Evolutionary conservation across 768 basidiomycete genomes (phyloP).

Genomic region (Inosperma sp.): DNA sequence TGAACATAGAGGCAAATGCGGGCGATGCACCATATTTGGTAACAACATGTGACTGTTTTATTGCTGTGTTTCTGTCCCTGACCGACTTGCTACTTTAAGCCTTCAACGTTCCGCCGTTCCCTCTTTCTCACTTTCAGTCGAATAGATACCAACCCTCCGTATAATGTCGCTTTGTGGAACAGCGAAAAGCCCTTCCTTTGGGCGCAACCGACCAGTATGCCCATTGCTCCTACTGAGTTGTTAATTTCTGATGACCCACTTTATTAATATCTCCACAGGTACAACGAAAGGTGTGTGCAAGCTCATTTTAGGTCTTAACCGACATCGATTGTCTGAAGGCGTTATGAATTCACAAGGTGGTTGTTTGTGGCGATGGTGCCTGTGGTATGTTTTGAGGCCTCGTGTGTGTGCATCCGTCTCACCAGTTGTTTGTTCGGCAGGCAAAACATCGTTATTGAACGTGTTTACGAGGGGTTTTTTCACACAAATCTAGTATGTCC

Average conservation of each 20-base stretch:
- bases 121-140: neutral
- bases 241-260: slow-evolving; percentile 1
- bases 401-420: slow-evolving; percentile 13
- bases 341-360: slow-evolving; percentile 38
- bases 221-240: slow-evolving; percentile 2
- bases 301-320: neutral
- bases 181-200: slow-evolving; percentile 50
- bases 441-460: slow-evolving; percentile 81
- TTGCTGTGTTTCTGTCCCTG: neutral
- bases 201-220: slow-evolving; percentile 49
- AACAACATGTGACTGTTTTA: no score
- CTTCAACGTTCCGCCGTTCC: neutral
- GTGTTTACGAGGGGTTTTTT: slow-evolving; percentile 91
- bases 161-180: slow-evolving; percentile 54
- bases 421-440: slow-evolving; percentile 34
- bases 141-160: neutral
- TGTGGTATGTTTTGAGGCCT: slow-evolving; percentile 55
- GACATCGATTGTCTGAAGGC: neutral
- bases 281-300: slow-evolving; percentile 39
- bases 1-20: no score
- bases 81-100: neutral
- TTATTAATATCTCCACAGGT: slow-evolving; percentile 29
- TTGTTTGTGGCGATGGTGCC: slow-evolving; percentile 96
- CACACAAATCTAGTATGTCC: slow-evolving; percentile 83
- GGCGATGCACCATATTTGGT: no score